Conservation (phyloP, 495 filamentous ascomycete species). For the Cairneyella variabilis region DNA sequence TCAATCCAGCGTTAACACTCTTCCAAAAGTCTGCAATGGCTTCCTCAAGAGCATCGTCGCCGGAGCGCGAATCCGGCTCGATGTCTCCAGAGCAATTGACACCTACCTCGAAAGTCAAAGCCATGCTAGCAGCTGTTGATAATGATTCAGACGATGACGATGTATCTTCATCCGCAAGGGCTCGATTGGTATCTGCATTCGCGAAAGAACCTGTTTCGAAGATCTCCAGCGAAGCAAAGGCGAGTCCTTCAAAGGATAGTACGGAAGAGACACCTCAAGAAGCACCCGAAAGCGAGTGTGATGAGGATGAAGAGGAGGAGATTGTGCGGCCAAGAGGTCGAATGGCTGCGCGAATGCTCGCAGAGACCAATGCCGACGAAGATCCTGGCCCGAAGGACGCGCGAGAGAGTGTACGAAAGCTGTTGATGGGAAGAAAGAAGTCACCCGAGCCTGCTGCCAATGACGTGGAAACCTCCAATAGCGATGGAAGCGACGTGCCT, state of each 20-base stretch:
- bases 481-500: conserved; percentile 23
- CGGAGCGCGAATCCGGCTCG: conserved; percentile 22
- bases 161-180: conserved; percentile 11
- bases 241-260: conserved; percentile 17
- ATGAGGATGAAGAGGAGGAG: conserved; percentile 39
- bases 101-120: conserved; percentile 66
- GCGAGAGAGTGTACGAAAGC: conserved; percentile 25
- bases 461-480: conserved; percentile 6
- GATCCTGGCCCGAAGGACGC: conserved; percentile 1
- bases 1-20: conserved; percentile 4
- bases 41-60: conserved; percentile 37
- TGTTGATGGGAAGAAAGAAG: conserved; percentile 9
- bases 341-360: conserved; percentile 66
- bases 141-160: conserved; percentile 36
- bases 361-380: conserved; percentile 23
- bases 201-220: conserved; percentile 9
- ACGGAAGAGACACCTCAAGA: conserved; percentile 5
- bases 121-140: conserved; percentile 61
- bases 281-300: conserved; percentile 29
- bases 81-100: conserved; percentile 45
- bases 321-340: conserved; percentile 62
- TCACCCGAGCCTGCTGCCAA: conserved; percentile 20
- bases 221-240: conserved; percentile 16
- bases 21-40: conserved; percentile 34
- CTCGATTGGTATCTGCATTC: conserved; percentile 15